These are phyloP conservation scores for Mycothermus thermophilus DNA, from an alignment of 495 filamentous ascomycete genomes.

Conservation along the genomic window DNA sequence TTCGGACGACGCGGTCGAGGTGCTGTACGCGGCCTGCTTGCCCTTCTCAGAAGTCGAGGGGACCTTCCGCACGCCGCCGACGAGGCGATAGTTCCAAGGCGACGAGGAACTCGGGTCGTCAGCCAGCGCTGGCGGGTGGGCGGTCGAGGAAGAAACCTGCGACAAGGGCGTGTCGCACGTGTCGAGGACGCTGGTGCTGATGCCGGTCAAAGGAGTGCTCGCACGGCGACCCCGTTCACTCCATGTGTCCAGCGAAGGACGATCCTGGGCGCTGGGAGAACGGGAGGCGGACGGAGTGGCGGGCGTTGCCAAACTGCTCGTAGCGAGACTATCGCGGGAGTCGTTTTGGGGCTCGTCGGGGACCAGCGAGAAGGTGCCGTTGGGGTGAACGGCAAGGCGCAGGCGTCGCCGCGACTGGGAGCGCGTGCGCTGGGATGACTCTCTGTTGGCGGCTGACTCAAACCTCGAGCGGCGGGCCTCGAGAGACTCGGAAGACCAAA, in stretches of 20 bases:
- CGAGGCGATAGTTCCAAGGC: slow-evolving; percentile 40
- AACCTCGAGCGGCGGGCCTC: slow-evolving; percentile 5
- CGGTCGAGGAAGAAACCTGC: slow-evolving; percentile 21
- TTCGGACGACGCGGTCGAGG: slow-evolving; percentile 14
- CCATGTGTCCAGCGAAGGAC: slow-evolving; percentile 31
- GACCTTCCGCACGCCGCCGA: slow-evolving; percentile 42
- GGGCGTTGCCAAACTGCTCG: slow-evolving; percentile 17
- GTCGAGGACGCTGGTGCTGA: slow-evolving; percentile 28
- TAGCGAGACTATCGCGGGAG: slow-evolving; percentile 11
- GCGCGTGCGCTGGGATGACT: slow-evolving; percentile 13
- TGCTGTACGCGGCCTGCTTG: slow-evolving; percentile 19
- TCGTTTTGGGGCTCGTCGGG: slow-evolving; percentile 11
- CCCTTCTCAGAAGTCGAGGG: slow-evolving; percentile 36
- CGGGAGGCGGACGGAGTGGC: slow-evolving; percentile 23
- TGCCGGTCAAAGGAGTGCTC: slow-evolving; percentile 26
- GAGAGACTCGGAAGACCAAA: slow-evolving; percentile 12
- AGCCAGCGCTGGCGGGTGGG: slow-evolving; percentile 10
- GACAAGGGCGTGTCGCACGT: slow-evolving; percentile 19
- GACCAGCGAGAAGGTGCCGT: slow-evolving; percentile 37
- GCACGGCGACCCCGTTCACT: slow-evolving; percentile 32
- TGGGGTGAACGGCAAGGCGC: slow-evolving; percentile 27
- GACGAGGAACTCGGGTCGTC: slow-evolving; percentile 30
- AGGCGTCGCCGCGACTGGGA: slow-evolving; percentile 24
- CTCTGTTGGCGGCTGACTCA: slow-evolving; percentile 4
- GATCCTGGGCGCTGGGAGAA: slow-evolving; percentile 30